Base-by-base conservation (phyloP, 2,329 filamentous ascomycete species). In the Colletotrichum australisinense region DNA sequence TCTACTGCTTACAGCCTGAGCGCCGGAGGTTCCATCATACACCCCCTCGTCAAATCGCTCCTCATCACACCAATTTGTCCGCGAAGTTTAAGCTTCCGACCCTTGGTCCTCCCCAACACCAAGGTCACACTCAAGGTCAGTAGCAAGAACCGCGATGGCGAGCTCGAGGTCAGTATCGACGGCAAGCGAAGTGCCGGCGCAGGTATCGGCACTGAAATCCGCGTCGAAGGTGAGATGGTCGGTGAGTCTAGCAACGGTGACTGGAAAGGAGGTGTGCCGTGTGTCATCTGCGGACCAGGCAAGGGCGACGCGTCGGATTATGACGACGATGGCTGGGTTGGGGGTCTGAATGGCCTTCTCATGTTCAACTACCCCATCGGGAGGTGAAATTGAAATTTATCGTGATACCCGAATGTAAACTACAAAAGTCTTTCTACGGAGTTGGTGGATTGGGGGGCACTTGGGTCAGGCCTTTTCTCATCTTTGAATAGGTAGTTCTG, bases 321-420 rank as follows among this genome's bases (percentile, higher is more conserved):
- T 75, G 89, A 92, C 58, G 95, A 98, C 78, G 96, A 98, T 82
- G 95, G 96, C 22, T 99, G 97, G 97, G 96, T 99, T 2, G 96
- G 96, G 1, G 96, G 97, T 0, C 83, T 99, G 79, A 99, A 98
- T 80, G 94, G 95, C 11, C 81, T 98, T 79, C 84, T 99, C 77
- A 99, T 99, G 85, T 99, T 98, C 81, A 99, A 99, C 82, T 94
- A 98, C 84, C 95, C 96, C 0, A 98, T 98, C 86, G 97, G 97
- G 1, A 65, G 74, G 56, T 73, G 74, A 19, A 63, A 73, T 52
- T 70, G 38, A 65, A 53, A 62, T 14, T 46, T 24, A 24, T 24
- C 28, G 32, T 73, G 65, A 74, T 74, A 73, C 69, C 69, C 73
- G 46, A 52, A 58, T 60, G 69, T 62, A 67, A 67, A 73, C 19